Conservation (phyloP, 2,329 filamentous ascomycete species). For the Monilinia laxa region DNA sequence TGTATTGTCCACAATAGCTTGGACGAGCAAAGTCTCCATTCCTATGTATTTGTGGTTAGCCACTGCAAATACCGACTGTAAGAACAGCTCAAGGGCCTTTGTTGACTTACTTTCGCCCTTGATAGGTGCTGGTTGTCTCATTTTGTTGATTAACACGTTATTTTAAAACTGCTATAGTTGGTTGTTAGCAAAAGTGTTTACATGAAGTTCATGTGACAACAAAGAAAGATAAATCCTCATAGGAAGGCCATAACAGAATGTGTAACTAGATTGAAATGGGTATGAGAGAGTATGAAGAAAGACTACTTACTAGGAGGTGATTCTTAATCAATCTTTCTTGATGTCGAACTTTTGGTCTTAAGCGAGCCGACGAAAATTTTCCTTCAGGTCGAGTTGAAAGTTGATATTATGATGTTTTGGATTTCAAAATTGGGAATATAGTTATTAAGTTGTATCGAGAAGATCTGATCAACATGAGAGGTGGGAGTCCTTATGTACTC, state of each 20-base stretch:
- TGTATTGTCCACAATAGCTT: neutral
- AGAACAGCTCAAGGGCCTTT: no score
- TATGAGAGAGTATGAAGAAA: neutral
- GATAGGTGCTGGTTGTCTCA: conserved; percentile 1
- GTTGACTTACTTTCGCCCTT: neutral
- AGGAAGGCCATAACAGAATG: neutral
- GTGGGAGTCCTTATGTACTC: neutral
- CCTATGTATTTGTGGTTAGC: neutral
- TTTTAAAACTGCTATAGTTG: neutral
- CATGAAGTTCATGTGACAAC: neutral
- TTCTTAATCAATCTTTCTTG: neutral
- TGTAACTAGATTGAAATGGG: neutral
- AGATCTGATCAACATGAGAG: neutral
- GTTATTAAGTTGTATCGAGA: neutral
- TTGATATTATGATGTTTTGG: neutral
- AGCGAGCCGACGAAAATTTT: neutral
- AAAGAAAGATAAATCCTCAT: neutral
- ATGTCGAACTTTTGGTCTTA: neutral
- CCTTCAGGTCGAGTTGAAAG: neutral
- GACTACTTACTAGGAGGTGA: neutral
- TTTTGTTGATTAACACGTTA: neutral
- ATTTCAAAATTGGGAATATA: neutral
- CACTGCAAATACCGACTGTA: neutral
- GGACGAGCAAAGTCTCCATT: neutral
- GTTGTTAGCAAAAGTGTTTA: neutral